Percentiles rank a stretch among this genome's conserved stretches.
Conservation (phyloP, 1,284 basidiomycete genomes). For the Cryptococcus neoformans region DNA sequence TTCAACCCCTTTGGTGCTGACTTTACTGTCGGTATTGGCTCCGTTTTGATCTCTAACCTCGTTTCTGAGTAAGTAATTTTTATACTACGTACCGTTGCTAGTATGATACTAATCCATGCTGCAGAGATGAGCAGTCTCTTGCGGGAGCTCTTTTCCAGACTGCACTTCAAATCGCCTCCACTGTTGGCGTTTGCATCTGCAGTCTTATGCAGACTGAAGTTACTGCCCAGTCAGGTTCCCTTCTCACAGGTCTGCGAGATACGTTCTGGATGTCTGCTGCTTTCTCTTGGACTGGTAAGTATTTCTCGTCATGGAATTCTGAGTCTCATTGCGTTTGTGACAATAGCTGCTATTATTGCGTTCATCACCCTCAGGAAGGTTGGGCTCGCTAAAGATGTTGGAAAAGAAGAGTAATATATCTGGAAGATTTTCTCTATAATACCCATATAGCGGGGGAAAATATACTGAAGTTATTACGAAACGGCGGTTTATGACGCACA, state of each 20-base stretch:
- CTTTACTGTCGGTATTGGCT: conserved; percentile 13
- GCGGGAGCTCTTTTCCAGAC: conserved; percentile 38
- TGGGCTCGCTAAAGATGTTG: conserved; percentile 20
- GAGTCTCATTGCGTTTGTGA: neutral
- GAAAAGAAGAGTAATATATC: neutral
- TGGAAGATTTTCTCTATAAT: too few relatives aligned
- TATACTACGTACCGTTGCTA: neutral
- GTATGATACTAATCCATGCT: neutral
- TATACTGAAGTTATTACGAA: too few relatives aligned
- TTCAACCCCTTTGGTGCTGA: conserved; percentile 34
- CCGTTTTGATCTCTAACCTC: neutral
- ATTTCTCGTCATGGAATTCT: neutral
- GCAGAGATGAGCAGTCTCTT: conserved; percentile 28
- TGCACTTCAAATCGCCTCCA: conserved; percentile 21
- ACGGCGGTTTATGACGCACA: too few relatives aligned
- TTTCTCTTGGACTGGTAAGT: conserved; percentile 17
- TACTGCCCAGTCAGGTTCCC: conserved; percentile 5
- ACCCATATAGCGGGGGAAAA: conserved; percentile 5
- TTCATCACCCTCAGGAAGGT: conserved; percentile 14
- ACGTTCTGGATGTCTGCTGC: conserved; percentile 26
- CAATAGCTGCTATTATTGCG: conserved; percentile 8
- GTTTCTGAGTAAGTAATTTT: neutral
- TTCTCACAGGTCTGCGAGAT: conserved; percentile 18
- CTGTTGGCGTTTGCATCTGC: conserved; percentile 29
- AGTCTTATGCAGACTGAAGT: conserved; percentile 18